Evolutionary conservation across 2,329 filamentous ascomycete species (phyloP).

Genomic region (Graphiopsis chlorocephala): DNA sequence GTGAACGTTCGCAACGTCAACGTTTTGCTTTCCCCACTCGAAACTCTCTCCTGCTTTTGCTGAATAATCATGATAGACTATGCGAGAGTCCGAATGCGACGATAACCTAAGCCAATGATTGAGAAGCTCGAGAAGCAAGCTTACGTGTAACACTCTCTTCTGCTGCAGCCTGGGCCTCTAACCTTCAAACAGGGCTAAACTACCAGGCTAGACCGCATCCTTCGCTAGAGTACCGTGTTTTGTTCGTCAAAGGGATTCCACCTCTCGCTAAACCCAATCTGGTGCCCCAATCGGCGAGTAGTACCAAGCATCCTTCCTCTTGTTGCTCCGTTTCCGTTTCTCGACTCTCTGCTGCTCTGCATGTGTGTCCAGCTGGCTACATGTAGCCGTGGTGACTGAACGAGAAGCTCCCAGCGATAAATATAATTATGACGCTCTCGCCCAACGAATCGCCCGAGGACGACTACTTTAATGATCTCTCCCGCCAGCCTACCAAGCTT

Average conservation of each 20-base stretch:
- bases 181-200: not conserved
- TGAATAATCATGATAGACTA: not conserved
- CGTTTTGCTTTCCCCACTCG: not conserved
- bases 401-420: not conserved
- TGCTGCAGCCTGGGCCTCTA: not conserved
- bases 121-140: not conserved
- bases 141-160: not conserved
- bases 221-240: not conserved
- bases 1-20: not conserved
- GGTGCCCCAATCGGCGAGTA: not conserved
- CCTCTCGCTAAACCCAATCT: slow-evolving; percentile 2
- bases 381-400: not conserved
- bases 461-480: slow-evolving; percentile 58
- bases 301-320: not conserved
- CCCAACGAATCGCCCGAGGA: slow-evolving; percentile 26
- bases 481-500: slow-evolving; percentile 39
- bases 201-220: not conserved
- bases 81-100: not conserved
- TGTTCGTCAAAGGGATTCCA: not conserved
- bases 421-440: slow-evolving; percentile 8
- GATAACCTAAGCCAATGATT: not conserved
- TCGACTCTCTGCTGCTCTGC: not conserved
- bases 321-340: not conserved
- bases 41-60: not conserved
- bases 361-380: not conserved